Evolutionary conservation across 495 filamentous ascomycete genomes (phyloP), one percentile per base, ranked within the genome.

Genomic region (Penicillium riverlandense): DNA sequence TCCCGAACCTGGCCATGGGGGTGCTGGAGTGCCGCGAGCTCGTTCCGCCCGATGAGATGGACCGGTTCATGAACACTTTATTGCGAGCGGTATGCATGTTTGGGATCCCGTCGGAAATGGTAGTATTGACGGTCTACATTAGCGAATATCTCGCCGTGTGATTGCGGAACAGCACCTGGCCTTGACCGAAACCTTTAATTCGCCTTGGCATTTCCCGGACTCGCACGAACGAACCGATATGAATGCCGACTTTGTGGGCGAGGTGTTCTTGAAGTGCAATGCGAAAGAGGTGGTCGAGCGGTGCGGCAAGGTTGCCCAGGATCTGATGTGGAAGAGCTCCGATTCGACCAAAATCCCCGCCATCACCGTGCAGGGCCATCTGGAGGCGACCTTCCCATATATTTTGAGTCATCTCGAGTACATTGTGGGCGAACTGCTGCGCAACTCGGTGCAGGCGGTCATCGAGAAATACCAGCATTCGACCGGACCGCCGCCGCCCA

Each of bases 131-230:
- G 8, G 38, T 29, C 38, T n/a, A 8, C 38, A 32, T 22, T 56
- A 94, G 84, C 79, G 92, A 44, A 98, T 98, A 43, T 96, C 90
- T 29, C 83, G 92, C 39, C 82, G 92, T 32, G 91, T 97, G 40
- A 99, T 99, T 57, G 92, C 91, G 31, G 92, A 99, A 65, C 92
- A 97, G 53, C 92, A 99, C 54, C 77, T 99, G 27, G 88, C 92
- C 7, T 75, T 99, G n/a, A 95, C 90, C 11, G 90, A 97, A 54
- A 96, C 90, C 8, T 97, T 95, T 70, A 82, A 95, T 59, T 85
- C 85, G 0, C 86, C 86, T 10, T 94, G 87, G 81, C 89, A 96
- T 72, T 95, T 90, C 45, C 86, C 88, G 10, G 78, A 87, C 41
- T 83, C 88, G 2, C 83, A 84, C 48, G 59, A 67, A 44, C 71